Percentiles rank a stretch among this genome's conserved stretches.
These are phyloP conservation scores for Reutealis trisperma DNA, from an alignment of 345 rosid species.

Conservation along the genomic window DNA sequence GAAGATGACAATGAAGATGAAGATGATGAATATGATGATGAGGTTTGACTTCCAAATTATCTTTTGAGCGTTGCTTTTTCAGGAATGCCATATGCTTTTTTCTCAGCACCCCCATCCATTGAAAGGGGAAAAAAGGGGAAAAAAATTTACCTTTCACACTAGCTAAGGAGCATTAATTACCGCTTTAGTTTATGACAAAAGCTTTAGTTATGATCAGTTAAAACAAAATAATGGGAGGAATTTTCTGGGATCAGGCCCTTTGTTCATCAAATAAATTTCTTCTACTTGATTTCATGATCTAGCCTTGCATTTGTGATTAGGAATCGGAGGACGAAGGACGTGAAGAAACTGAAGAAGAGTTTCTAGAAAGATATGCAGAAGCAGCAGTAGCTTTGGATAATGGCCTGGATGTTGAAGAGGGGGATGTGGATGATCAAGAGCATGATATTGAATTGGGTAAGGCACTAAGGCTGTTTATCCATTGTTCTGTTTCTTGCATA, in stretches of 20 bases:
- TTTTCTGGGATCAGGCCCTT: neutral
- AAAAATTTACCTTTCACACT: neutral
- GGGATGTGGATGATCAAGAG: conserved; percentile 68
- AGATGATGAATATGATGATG: conserved; percentile 51
- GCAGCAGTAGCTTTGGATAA: conserved; percentile 65
- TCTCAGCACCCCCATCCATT: neutral
- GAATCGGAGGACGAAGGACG: conserved; percentile 74
- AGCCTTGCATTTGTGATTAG: conserved; percentile 35
- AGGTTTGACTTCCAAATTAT: conserved; percentile 38
- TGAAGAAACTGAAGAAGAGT: conserved; percentile 86
- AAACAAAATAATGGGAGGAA: neutral
- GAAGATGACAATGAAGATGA: conserved; percentile 44
- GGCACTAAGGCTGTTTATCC: conserved; percentile 44
- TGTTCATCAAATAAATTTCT: neutral
- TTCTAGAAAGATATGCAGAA: conserved; percentile 80
- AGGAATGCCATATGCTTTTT: neutral
- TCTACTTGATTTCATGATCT: conserved; percentile 4
- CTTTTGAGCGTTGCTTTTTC: neutral
- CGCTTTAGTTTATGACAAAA: neutral
- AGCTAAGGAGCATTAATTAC: neutral
- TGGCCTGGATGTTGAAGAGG: conserved; percentile 53
- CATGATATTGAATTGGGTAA: conserved; percentile 68
- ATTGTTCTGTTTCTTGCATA: neutral
- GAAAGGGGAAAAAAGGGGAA: neutral
- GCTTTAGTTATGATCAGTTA: neutral